phyloP scores from a whole-genome alignment of 2,329 filamentous ascomycete species.

The Stagonosporopsis chrysanthemi region DNA sequence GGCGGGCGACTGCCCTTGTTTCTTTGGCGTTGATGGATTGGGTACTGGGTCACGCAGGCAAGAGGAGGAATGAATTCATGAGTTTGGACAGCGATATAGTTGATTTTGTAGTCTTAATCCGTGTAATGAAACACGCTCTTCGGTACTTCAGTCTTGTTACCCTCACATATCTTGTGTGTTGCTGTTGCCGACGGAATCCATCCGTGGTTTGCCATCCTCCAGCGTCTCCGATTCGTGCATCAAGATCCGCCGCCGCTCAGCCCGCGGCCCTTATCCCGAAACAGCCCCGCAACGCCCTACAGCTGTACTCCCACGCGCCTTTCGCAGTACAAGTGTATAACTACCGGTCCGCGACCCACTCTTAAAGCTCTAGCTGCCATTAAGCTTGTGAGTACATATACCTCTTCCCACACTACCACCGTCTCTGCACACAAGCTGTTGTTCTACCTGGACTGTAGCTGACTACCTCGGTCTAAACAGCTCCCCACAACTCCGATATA shows the following conservation, averaged over 20 bases:
- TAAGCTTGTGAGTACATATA: slow-evolving; percentile 9
- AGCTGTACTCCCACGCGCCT: slow-evolving; percentile 15
- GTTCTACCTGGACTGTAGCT: neutral
- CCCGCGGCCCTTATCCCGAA: slow-evolving; percentile 15
- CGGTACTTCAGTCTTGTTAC: too few relatives aligned
- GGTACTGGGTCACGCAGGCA: slow-evolving; percentile 15
- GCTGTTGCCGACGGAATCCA: slow-evolving; percentile 7
- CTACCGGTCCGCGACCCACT: neutral
- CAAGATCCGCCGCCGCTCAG: slow-evolving; percentile 5
- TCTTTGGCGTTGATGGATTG: slow-evolving; percentile 21
- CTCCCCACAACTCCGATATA: slow-evolving; percentile 7
- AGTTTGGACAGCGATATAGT: slow-evolving; percentile 25
- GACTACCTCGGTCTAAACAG: slow-evolving; percentile 4
- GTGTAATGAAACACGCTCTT: slow-evolving; percentile 13
- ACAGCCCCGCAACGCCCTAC: slow-evolving; percentile 18
- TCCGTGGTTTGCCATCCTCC: slow-evolving; percentile 1
- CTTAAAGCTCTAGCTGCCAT: neutral
- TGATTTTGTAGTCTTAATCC: slow-evolving; percentile 21
- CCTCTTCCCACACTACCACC: too few relatives aligned
- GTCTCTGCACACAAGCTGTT: neutral
- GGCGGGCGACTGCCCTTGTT: slow-evolving; percentile 28
- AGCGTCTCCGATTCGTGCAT: slow-evolving; percentile 18
- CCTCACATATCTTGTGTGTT: neutral
- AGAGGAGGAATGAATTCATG: slow-evolving; percentile 37
- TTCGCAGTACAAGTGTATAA: slow-evolving; percentile 14